Evolutionary conservation across 257 asterid genomes (phyloP), one percentile per base, ranked within the genome.

Genomic region (Thymus mandschuricus): DNA sequence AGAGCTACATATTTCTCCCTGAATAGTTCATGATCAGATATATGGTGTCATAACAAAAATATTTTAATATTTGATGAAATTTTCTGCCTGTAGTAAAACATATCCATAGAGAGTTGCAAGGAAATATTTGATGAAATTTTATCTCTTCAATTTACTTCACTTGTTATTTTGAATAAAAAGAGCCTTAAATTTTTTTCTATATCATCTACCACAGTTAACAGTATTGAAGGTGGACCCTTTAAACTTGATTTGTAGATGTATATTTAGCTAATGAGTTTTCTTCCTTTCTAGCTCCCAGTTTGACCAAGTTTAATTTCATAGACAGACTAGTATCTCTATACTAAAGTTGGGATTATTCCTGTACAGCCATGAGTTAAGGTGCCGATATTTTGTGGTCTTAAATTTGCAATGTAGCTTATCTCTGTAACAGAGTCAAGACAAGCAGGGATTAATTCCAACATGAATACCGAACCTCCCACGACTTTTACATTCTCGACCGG

Each of bases 1-100:
- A 95, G 86, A 56, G 83, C 73, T 71, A 95, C 94, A 82, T 89
- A 95, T 76, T 95, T 95, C 84, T 95, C 99, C 89, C 99, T 95
- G 94, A 72, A 65, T 60, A 80, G 69, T 76, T 79, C 66, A 50
- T 60, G 60, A 78, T 71, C 74, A 83, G 70, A 61, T 46, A 60
- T 48, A 60, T 65, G 43, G 58, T 73, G 75, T 79, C 75, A 73
- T 76, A 40, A n/a, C 29, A 13, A 61, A 56, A 49, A 66, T 46
- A n/a, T 28, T 45, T 63, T 62, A 35, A 77, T 46, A 31, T 60
- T 43, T 29, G 56, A 71, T 21, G 21, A 21, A 21, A 21, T 21
- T 21, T 43, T 21, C 51, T 30, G 8, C 33, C 15, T n/a, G 27
- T 73, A 9, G 64, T 40, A 60, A 55, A 64, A 31, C 44, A 60